Evolutionary conservation across 2,329 filamentous ascomycete genomes (phyloP).

Genomic region (Knoxdaviesia capensis): DNA sequence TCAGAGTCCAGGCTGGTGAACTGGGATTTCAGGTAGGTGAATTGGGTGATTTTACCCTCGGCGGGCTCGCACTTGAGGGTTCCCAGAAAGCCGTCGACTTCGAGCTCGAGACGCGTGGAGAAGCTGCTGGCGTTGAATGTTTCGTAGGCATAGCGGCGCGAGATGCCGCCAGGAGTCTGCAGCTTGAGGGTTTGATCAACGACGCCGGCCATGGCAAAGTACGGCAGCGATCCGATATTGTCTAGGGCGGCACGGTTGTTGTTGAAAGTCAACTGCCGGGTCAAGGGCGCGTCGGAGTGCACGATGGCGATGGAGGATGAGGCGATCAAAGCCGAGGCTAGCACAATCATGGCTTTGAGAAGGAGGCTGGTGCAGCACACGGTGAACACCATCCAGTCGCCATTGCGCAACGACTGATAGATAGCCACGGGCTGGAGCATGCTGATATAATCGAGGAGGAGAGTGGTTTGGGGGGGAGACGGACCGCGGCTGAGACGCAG

Average conservation of each 20-base stretch:
- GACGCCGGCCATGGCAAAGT: slow-evolving; percentile 12
- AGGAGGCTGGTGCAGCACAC: slow-evolving; percentile 10
- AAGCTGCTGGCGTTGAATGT: slow-evolving; percentile 11
- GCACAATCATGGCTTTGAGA: slow-evolving; percentile 14
- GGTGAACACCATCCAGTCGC: slow-evolving; percentile 14
- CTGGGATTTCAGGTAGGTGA: too few relatives aligned
- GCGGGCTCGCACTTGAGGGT: slow-evolving; percentile 13
- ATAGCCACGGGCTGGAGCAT: slow-evolving; percentile 11
- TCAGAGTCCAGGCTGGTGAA: too few relatives aligned
- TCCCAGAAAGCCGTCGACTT: slow-evolving; percentile 15
- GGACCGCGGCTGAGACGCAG: slow-evolving; percentile 12
- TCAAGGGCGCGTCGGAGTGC: slow-evolving; percentile 8
- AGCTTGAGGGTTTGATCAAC: slow-evolving; percentile 6
- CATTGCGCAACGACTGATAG: slow-evolving; percentile 11
- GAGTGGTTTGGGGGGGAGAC: slow-evolving; percentile 11
- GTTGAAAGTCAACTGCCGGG: slow-evolving; percentile 11
- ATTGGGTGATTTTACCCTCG: too few relatives aligned
- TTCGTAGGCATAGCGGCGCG: slow-evolving; percentile 14
- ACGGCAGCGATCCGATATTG: slow-evolving; percentile 11
- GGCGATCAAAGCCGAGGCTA: slow-evolving; percentile 16
- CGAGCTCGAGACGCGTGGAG: slow-evolving; percentile 10
- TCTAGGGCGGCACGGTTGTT: slow-evolving; percentile 9
- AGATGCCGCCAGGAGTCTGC: slow-evolving; percentile 14
- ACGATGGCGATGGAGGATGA: slow-evolving; percentile 11
- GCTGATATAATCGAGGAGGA: slow-evolving; percentile 17